Base-by-base conservation (phyloP, 257 asterid species). In the Verbascum thapsus region DNA sequence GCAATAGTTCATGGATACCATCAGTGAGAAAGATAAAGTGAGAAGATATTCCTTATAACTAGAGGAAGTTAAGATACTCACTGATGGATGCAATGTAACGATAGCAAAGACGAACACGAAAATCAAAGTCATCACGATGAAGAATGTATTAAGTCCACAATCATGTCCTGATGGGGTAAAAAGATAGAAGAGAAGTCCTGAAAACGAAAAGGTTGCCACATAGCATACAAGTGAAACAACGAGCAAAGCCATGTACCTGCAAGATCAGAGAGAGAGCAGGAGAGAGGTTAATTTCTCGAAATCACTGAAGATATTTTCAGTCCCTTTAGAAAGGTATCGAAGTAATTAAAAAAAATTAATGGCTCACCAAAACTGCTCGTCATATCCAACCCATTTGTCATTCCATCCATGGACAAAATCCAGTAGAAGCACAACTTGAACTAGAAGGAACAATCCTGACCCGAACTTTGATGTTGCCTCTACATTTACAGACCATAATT, bases 401-500 rank as follows among this genome's bases (percentile, higher is more conserved):
- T 91, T 91, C 98, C 98, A 91, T 49, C 95, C 79, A 75, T 88
- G 96, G 58, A 91, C 88, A 76, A 91, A 91, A 74, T 91, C 98
- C 58, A 85, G 83, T 63, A 91, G 75, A 73, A 91, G 91, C 61
- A 91, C 95, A 72, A 91, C 98, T 84, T 91, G 98, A 72, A 91
- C 91, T 34, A 91, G 91, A 65, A 91, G 96, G 80, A 91, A 91
- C 53, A 91, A 70, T 69, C 98, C 96, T 10, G 98, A 83, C 35
- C 98, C 98, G 64, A 91, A 88, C 79, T 91, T 91, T 30, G 98
- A 91, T 61, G 76, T 79, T 19, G 95, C 23, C 94, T 91, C 96
- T 91, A 90, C 79, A 84, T 63, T 68, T 16, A 63, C n/a, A 68
- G 67, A 68, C 30, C 52, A 61, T 71, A 66, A 57, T 43, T 35